A percentile compares a stretch with the other conserved stretches of the same genome.
These are phyloP conservation scores for Crithidia expoeki DNA, from an alignment of 208 protist species.

Conservation along the genomic window DNA sequence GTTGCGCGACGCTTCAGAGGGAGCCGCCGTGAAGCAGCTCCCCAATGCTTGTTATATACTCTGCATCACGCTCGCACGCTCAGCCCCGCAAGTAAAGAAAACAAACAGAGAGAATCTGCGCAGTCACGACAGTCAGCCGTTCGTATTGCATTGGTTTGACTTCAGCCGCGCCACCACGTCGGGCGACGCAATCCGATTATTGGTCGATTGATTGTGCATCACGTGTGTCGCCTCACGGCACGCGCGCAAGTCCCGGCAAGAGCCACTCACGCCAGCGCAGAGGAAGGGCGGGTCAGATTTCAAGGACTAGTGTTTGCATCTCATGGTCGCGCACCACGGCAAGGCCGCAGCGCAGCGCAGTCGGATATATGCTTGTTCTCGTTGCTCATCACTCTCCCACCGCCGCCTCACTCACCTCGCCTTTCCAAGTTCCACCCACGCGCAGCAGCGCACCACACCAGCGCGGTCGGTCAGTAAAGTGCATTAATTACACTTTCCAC, in stretches of 20 bases:
- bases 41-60: constrained; percentile 37
- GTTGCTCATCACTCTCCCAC: constrained; percentile 42
- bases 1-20: constrained; percentile 25
- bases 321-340: constrained; percentile 28
- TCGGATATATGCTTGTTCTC: constrained; percentile 73
- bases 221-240: constrained; percentile 2
- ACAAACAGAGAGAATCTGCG: no score
- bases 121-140: constrained; percentile 10
- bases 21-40: constrained; percentile 25
- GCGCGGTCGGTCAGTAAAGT: constrained; percentile 14
- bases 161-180: constrained; percentile 12
- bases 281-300: constrained; percentile 35
- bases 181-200: constrained; percentile 17
- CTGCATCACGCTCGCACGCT: constrained; percentile 40
- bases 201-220: constrained; percentile 25
- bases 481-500: constrained; percentile 21
- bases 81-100: constrained; percentile 5
- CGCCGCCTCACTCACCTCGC: no score
- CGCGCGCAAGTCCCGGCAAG: constrained; percentile 2
- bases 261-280: neutral
- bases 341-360: constrained; percentile 13
- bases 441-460: neutral
- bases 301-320: constrained; percentile 56
- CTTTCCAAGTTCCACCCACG: neutral
- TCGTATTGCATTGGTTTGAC: constrained; percentile 23